Evolutionary conservation across 108 stramenopile species (phyloP), one percentile per base, ranked within the genome.

Genomic region (Nitzschia inconspicua): DNA sequence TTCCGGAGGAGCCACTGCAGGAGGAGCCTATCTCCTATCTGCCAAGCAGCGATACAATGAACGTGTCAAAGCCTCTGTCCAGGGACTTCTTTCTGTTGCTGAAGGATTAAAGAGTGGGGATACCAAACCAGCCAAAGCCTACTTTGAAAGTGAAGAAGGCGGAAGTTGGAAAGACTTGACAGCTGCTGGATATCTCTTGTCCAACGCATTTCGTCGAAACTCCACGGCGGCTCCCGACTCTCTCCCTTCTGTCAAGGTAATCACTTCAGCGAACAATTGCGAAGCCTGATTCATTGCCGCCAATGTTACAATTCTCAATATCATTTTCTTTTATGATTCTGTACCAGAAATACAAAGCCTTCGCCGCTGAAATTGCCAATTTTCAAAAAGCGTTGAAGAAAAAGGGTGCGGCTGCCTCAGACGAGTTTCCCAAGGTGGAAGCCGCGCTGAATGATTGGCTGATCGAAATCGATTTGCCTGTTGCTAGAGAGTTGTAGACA

Each of bases 21-120:
- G 87, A 35, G 91, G 91, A 11, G 91, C 72, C 3, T 92, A 92
- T 53, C 59, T 92, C 44, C 80, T 92, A 23, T 86, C 77, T 31
- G 91, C 91, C 25, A 93, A 93, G 43, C 87, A 89, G 59, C 77
- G 91, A 13, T 93, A 93, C 75, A 89, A 93, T 66, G 77, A 88
- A 46, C 83, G 91, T 4, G 91, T 92, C 35, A 72, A 66, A 25
- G 55, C 73, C n/a, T 80, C 84, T 37, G 47, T 88, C 36, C 73
- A 72, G 56, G 71, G 75, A 20, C 84, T 92, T 58, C 52, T 86
- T 20, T 58, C 70, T 8, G 68, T 83, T n/a, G 71, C 64, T 46
- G 57, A 62, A 18, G 24, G 35, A 2, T 39, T 79, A 2, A 63
- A 68, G 42, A 40, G 55, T 52, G 84, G 82, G 14, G 61, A 76